These are phyloP conservation scores for Saccharomycopsis guyanensis DNA, from an alignment of 805 yeast genomes.

Conservation along the genomic window DNA sequence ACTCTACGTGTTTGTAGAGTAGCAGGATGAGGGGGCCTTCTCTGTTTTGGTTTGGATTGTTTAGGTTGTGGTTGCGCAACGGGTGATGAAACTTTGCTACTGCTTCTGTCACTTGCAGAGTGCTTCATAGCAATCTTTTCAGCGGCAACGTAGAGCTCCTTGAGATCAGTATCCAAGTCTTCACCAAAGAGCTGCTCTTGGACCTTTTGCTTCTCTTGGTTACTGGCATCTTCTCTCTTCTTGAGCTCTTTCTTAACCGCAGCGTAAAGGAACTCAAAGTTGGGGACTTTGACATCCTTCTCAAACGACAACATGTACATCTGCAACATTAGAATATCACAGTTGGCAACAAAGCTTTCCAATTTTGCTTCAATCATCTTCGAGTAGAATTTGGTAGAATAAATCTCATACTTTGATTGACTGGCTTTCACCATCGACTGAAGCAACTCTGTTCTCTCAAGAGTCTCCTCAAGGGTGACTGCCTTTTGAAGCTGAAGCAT, in stretches of 20 bases:
- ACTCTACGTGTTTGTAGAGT: too few species aligned
- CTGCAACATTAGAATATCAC: conserved; percentile 3
- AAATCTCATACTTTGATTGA: background rate
- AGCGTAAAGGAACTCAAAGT: conserved; percentile 8
- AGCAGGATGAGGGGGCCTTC: too few species aligned
- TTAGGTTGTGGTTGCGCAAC: background rate
- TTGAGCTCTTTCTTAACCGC: background rate
- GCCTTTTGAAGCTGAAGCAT: conserved; percentile 3
- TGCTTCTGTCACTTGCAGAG: background rate
- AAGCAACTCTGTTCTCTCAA: too few species aligned
- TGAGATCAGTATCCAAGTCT: too few species aligned
- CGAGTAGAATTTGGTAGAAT: too few species aligned
- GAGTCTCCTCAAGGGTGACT: background rate
- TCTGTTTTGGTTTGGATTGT: too few species aligned
- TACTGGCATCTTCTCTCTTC: background rate
- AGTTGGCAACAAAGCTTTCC: conserved; percentile 2
- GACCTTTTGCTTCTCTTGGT: background rate
- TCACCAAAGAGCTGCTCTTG: too few species aligned
- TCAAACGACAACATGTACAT: conserved; percentile 7
- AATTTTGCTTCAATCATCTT: too few species aligned
- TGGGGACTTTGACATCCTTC: conserved; percentile 5
- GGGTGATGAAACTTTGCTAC: background rate
- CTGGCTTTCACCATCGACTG: background rate
- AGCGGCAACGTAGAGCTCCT: background rate
- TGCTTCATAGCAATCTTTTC: too few species aligned